Evolutionary conservation across 306 rosid species (phyloP).

Genomic region (Quercus robur): DNA sequence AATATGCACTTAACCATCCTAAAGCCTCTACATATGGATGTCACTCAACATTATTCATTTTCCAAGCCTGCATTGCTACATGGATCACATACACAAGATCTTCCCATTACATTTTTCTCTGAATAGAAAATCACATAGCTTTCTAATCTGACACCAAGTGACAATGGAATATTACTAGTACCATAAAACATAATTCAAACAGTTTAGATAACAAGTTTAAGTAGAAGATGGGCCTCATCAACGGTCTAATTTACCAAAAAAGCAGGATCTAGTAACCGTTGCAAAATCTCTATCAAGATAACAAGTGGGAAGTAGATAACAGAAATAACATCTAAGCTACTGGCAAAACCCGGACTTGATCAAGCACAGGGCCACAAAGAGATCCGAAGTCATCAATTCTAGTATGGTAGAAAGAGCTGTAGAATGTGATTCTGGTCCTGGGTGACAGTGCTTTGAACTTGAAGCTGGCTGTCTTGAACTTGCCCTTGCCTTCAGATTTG

Average conservation of each 20-base stretch:
- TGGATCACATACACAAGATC: background rate
- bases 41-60: background rate
- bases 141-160: background rate
- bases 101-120: no score
- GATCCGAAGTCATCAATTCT: slow-evolving; percentile 73
- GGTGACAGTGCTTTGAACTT: slow-evolving; percentile 58
- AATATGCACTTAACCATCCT: no score
- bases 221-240: slow-evolving; percentile 16
- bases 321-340: slow-evolving; percentile 21
- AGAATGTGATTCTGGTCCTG: slow-evolving; percentile 88
- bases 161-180: background rate
- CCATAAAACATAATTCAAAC: background rate
- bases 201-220: background rate
- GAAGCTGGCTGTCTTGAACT: slow-evolving; percentile 49
- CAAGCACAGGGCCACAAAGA: slow-evolving; percentile 91
- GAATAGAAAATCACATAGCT: slow-evolving; percentile 4
- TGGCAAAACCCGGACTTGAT: slow-evolving; percentile 59
- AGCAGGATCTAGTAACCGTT: slow-evolving; percentile 10
- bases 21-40: no score
- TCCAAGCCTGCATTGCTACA: background rate
- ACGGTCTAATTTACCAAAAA: slow-evolving; percentile 32
- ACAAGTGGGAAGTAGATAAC: background rate
- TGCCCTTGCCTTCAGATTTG: slow-evolving; percentile 73
- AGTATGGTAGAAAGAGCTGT: slow-evolving; percentile 86
- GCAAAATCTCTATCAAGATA: slow-evolving; percentile 27